phyloP scores from a whole-genome alignment of 306 rosid genomes.

The Cicer bijugum region DNA sequence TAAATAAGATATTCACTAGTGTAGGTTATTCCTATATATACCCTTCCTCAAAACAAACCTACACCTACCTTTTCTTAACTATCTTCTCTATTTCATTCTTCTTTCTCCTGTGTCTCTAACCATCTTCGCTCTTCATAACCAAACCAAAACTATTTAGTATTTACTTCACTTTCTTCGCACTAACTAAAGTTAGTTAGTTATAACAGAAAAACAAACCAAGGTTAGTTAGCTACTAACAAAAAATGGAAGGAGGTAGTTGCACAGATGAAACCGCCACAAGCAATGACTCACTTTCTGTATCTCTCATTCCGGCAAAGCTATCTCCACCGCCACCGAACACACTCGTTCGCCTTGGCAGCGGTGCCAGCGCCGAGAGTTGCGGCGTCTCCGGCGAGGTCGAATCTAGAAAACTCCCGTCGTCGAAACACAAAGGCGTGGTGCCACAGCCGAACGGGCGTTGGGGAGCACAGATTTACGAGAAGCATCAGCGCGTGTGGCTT shows the following conservation, averaged over 20 bases:
- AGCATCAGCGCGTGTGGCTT: slow-evolving; percentile 98
- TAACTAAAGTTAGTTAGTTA: background rate
- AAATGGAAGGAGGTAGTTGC: slow-evolving; percentile 69
- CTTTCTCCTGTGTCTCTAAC: background rate
- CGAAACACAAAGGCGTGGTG: slow-evolving; percentile 91
- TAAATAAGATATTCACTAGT: background rate
- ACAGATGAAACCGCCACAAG: slow-evolving; percentile 63
- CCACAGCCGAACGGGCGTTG: slow-evolving; percentile 99
- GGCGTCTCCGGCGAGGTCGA: slow-evolving; percentile 76
- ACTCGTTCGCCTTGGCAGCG: slow-evolving; percentile 73
- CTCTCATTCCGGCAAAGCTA: slow-evolving; percentile 49
- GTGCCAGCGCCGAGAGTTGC: slow-evolving; percentile 45
- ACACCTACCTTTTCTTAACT: background rate
- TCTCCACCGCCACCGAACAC: slow-evolving; percentile 51
- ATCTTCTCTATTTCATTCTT: slow-evolving; percentile 24
- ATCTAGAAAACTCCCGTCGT: slow-evolving; percentile 84
- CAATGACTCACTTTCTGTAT: slow-evolving; percentile 54
- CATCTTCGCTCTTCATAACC: background rate
- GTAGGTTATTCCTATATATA: slow-evolving; percentile 53
- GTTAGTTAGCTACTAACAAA: slow-evolving; percentile 9
- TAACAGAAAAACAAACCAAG: background rate
- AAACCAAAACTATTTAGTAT: too few species aligned
- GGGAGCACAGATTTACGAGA: slow-evolving; percentile 99
- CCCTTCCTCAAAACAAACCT: slow-evolving; percentile 41
- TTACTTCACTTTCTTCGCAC: slow-evolving; percentile 13